A percentile compares a stretch with the other conserved stretches of the same genome.
These are phyloP conservation scores for Saccharomycopsis hybrid DNA, from an alignment of 1,139 yeast species.

Conservation along the genomic window DNA sequence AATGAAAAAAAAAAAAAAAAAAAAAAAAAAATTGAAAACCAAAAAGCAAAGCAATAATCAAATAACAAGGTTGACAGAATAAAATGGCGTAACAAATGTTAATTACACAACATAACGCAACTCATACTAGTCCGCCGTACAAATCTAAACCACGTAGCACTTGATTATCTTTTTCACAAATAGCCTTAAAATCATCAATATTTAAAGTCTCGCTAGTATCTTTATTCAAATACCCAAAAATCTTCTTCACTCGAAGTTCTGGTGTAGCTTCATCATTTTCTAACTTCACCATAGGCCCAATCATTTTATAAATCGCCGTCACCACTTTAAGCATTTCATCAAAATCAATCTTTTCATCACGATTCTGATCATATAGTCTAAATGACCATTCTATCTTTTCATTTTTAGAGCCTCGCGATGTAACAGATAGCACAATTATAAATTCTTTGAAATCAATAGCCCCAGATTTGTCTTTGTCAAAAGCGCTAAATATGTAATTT, in stretches of 20 bases:
- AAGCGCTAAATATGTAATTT: slow-evolving; percentile 79
- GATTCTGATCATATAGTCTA: slow-evolving; percentile 75
- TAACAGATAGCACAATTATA: slow-evolving; percentile 78
- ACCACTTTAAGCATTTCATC: slow-evolving; percentile 77
- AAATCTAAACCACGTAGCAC: slow-evolving; percentile 72
- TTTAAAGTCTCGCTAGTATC: slow-evolving; percentile 63
- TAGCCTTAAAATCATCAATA: slow-evolving; percentile 75
- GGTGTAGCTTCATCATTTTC: slow-evolving; percentile 95
- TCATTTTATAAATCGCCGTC: slow-evolving; percentile 85
- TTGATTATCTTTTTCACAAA: slow-evolving; percentile 77
- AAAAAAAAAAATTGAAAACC: background rate
- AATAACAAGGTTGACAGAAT: background rate
- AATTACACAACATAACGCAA: background rate
- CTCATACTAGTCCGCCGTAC: slow-evolving; percentile 69
- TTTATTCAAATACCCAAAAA: slow-evolving; percentile 68
- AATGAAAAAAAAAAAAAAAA: background rate
- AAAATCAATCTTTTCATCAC: slow-evolving; percentile 67
- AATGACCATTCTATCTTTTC: slow-evolving; percentile 88
- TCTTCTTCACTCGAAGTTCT: slow-evolving; percentile 75
- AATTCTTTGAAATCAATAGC: slow-evolving; percentile 89
- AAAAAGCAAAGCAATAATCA: background rate
- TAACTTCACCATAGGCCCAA: slow-evolving; percentile 87
- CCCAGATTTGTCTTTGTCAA: slow-evolving; percentile 78
- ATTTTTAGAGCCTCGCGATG: slow-evolving; percentile 81
- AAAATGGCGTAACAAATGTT: background rate